Evolutionary conservation across 768 basidiomycete genomes (phyloP), one percentile per base, ranked within the genome.

Genomic region (Collybia sp.): DNA sequence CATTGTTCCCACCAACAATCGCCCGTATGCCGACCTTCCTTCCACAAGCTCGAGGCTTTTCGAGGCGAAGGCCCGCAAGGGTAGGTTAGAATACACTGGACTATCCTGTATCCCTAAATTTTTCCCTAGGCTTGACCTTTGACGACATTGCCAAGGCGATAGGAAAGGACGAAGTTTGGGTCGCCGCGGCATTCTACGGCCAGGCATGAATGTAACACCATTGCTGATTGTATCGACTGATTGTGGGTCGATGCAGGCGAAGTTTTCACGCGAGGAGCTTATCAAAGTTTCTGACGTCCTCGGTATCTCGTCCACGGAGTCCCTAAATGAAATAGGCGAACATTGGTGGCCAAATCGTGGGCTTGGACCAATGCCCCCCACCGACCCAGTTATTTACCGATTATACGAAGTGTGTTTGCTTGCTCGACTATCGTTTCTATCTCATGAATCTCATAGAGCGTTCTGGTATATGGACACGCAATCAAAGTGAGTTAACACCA

Each of bases 131-230:
- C 12, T 53, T 83, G 49, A 81, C 82, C 12, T 92, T 90, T 50
- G 85, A 81, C 46, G 68, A 77, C 33, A 77, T 92, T 52, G 87
- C 75, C 10, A 68, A 81, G 47, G 70, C 69, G 6, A 75, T 92
- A 44, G 79, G 75, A 17, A 82, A 75, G 59, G 84, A 88, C 58
- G 89, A 92, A 56, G 73, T 91, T 18, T 92, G 87, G 86, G 73
- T 90, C 18, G 88, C 88, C 2, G 79, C 88, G 5, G 80, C 82
- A 40, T 87, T 92, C 64, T 89, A 88, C 53, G 88, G 83, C 6
- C 88, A 90, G 69, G 85, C 85, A 48, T 16, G 66, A 54, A 5
- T 10, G 19, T 18, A 12, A 34, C 25, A 18, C 32, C 37, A 19
- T 5, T 11, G 13, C 37, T 36, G 2, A 12, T 50, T 8, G 9